Base-by-base conservation (phyloP, 768 basidiomycete species). In the Agrocybe chaxingu region DNA sequence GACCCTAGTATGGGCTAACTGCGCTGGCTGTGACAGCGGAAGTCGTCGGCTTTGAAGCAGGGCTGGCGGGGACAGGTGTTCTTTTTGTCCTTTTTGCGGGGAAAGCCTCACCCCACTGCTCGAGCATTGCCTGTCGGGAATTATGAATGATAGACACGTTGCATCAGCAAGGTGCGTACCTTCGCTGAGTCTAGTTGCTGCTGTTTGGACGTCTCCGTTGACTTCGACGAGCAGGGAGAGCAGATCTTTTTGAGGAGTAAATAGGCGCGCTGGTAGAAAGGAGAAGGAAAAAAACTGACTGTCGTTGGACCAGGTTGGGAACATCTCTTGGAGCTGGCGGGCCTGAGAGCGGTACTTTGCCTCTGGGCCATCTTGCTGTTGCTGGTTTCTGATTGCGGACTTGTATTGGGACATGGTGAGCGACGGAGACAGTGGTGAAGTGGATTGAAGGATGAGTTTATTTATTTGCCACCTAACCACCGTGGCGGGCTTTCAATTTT, bases 41-140 rank as follows among this genome's bases (percentile, higher is more conserved):
- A 53, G 72, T 63, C 1, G 79, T 68, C 19, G 86, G 80, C 67
- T 82, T 87, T 43, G 83, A 65, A 36, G 71, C 45, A 37, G 24
- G 24, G 24, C 78, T 75, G 35, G 69, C 45, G 30, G 74, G 38
- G 13, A 73, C 44, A 9, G 77, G 59, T 29, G 71, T 53, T 53
- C 70, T 89, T 92, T 77, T 92, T 91, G 67, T 92, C 89, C 74
- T 90, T 93, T 80, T 91, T 92, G 68, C 81, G 85, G 55, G 81
- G n/a, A n/a, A 82, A 50, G 91, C 90, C 48, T 88, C 81, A 45
- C 80, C 89, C 90, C 90, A 93, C 62, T 85, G 87, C 65, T 84
- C 81, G 42, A 78, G n/a, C 86, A 57, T 76, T 75, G 61, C 90
- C 90, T 92, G 63, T 45, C 13, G 44, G 45, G 31, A 41, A 43